Evolutionary conservation across 108 stramenopile genomes (phyloP), one percentile per base, ranked within the genome.

Genomic region (Fragilaria radians): DNA sequence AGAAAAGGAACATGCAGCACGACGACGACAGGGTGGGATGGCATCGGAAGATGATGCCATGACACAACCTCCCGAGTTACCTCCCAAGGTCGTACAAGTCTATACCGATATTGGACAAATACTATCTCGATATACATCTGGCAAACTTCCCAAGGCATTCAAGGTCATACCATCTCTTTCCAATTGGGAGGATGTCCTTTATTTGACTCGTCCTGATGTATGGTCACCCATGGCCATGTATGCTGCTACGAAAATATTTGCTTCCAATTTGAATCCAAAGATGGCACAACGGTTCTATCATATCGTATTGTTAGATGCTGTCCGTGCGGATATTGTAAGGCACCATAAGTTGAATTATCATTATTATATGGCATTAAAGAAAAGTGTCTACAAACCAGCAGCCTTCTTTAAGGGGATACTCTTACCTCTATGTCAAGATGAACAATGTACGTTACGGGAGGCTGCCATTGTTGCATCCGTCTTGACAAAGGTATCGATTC

Each of bases 131-230:
- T 99, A 97, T 70, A 91, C 91, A 22, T 78, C 94, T 0, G 98
- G 97, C n/a, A 97, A 97, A 66, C 80, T 99, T 5, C 98, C 98
- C 27, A 99, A 99, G 69, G 98, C 97, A 27, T 97, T 99, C 91
- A 99, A 99, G 79, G 97, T 99, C 17, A 88, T 99, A 26, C 98
- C 98, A 9, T 91, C 91, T 3, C 65, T 99, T 26, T 69, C 73
- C 47, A 95, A 96, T 53, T 99, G 98, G 98, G 98, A 99, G 72
- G 94, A 97, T 64, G 88, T 98, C 14, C 74, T 99, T 21, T 97
- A 94, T 67, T 69, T 98, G 54, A 98, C 97, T 9, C 87, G 93
- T 28, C 98, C 98, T 5, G 96, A 99, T 61, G 42, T 56, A 46
- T 99, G 98, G 98, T 93, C 96, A 9, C 93, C 95, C 11, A 95